Conservation (phyloP, 1,284 basidiomycete species). For the Papiliotrema laurentii region DNA sequence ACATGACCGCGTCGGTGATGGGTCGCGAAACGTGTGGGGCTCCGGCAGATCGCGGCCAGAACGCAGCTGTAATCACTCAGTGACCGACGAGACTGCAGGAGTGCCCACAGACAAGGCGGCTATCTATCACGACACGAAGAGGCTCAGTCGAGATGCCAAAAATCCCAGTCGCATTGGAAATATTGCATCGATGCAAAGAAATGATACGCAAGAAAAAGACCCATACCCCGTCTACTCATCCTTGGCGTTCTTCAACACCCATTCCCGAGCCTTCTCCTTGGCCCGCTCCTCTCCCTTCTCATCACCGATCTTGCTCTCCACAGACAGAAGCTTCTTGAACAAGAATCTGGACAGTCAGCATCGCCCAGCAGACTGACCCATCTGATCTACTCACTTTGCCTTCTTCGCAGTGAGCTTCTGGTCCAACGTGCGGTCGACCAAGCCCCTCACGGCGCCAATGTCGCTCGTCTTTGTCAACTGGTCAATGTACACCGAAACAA, state of each 20-base stretch:
- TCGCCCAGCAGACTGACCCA: too few relatives aligned
- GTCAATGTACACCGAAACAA: conserved; percentile 97
- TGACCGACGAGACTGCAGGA: too few relatives aligned
- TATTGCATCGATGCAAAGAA: neutral
- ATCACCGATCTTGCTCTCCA: conserved; percentile 84
- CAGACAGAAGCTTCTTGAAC: conserved; percentile 95
- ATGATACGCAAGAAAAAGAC: neutral
- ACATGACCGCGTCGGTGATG: too few relatives aligned
- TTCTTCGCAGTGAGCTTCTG: conserved; percentile 90
- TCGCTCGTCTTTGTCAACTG: conserved; percentile 79
- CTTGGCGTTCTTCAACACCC: conserved; percentile 51
- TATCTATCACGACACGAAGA: too few relatives aligned
- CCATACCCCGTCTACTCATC: conserved; percentile 13
- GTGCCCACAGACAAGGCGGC: too few relatives aligned
- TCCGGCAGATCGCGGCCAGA: too few relatives aligned
- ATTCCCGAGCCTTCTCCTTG: conserved; percentile 82
- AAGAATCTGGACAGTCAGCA: conserved; percentile 58
- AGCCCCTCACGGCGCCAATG: conserved; percentile 70
- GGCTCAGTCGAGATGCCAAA: too few relatives aligned
- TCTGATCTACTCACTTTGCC: conserved; percentile 63
- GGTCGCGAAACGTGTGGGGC: conserved; percentile 7
- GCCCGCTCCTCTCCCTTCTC: conserved; percentile 75
- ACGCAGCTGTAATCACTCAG: too few relatives aligned
- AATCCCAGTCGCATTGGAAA: neutral
- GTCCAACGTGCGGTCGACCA: conserved; percentile 77